These are phyloP conservation scores for Lachancea meyersii DNA, from an alignment of 805 yeast genomes.

Conservation along the genomic window DNA sequence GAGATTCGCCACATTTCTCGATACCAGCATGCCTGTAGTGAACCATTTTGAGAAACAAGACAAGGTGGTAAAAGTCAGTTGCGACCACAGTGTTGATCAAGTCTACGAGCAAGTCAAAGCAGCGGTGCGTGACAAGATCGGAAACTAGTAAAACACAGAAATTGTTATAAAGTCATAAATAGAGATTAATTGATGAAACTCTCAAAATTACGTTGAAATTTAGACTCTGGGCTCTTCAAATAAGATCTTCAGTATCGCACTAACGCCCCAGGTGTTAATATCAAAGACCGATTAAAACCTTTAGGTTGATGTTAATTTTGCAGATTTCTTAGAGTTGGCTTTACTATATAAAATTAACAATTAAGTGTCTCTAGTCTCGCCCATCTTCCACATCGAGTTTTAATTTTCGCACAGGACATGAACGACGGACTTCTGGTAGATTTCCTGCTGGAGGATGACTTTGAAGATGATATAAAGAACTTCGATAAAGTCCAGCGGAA, in stretches of 20 bases:
- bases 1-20: slow-evolving; percentile 78
- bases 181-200: background rate
- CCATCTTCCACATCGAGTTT: background rate
- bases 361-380: no score
- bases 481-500: background rate
- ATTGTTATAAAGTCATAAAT: background rate
- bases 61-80: slow-evolving; percentile 70
- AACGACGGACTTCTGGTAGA: slow-evolving; percentile 6
- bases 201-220: no score
- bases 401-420: background rate
- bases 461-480: background rate
- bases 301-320: no score
- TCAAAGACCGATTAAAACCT: no score
- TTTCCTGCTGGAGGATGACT: slow-evolving; percentile 6
- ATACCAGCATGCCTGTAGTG: slow-evolving; percentile 91
- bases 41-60: slow-evolving; percentile 67
- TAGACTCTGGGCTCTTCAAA: no score
- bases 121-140: slow-evolving; percentile 48
- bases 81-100: slow-evolving; percentile 73
- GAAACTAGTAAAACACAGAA: background rate
- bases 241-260: no score
- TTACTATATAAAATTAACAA: no score
- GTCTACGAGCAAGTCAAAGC: slow-evolving; percentile 66
- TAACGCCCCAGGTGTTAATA: no score
- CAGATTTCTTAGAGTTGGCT: no score